These are phyloP conservation scores for Penstemon eatonii DNA, from an alignment of 257 asterid species.

Conservation along the genomic window DNA sequence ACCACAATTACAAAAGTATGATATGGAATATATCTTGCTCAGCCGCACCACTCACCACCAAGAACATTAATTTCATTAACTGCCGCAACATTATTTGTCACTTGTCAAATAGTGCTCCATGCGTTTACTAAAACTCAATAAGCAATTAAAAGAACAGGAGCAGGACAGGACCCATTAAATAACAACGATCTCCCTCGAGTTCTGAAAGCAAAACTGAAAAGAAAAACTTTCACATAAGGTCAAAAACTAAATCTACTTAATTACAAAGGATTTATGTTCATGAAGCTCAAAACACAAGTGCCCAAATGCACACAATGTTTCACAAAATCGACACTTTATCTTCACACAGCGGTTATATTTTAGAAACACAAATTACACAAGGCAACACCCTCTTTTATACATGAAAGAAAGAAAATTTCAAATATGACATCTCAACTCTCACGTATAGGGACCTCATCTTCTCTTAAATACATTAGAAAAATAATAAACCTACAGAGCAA, in stretches of 20 bases:
- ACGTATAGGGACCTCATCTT: slow-evolving; percentile 30
- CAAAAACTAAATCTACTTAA: neutral
- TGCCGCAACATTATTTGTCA: no score
- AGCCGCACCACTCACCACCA: no score
- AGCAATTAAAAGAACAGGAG: no score
- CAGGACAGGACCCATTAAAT: no score
- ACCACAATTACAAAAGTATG: no score
- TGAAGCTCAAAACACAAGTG: slow-evolving; percentile 4
- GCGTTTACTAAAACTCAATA: no score
- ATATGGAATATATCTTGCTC: no score
- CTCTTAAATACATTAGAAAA: slow-evolving; percentile 31
- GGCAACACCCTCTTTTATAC: slow-evolving; percentile 53
- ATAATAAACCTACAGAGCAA: slow-evolving; percentile 45
- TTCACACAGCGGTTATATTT: slow-evolving; percentile 38
- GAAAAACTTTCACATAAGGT: no score
- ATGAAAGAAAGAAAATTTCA: slow-evolving; percentile 36
- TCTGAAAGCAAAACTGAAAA: neutral
- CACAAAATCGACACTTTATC: slow-evolving; percentile 23
- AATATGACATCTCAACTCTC: slow-evolving; percentile 41
- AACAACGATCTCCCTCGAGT: no score
- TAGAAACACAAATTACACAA: slow-evolving; percentile 41
- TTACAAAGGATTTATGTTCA: neutral
- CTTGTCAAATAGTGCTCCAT: no score
- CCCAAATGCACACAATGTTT: neutral
- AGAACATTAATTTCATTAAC: no score